These are phyloP conservation scores for Skeletonema tropicum DNA, from an alignment of 108 stramenopile genomes.

Conservation along the genomic window DNA sequence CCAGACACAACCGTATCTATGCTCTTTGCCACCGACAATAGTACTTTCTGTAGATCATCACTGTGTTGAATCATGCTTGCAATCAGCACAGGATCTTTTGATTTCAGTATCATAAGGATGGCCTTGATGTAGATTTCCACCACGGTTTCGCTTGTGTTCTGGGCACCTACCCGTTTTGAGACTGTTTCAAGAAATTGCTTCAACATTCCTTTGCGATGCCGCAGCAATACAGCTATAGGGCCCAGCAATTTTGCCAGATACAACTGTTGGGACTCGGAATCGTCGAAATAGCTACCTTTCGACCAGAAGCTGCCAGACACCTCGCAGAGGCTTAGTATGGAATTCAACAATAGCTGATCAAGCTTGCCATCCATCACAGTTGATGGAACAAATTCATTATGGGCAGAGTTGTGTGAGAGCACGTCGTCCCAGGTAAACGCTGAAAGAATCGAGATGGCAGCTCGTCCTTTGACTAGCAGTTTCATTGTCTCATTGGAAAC, in stretches of 20 bases:
- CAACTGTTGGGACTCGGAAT: conserved; percentile 11
- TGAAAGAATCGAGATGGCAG: conserved; percentile 42
- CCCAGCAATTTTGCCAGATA: conserved; percentile 27
- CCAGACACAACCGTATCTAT: conserved; percentile 22
- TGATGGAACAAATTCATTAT: conserved; percentile 6
- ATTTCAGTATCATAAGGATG: conserved; percentile 27
- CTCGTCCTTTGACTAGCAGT: conserved; percentile 31
- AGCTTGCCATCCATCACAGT: conserved; percentile 23
- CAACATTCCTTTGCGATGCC: conserved; percentile 34
- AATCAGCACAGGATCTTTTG: conserved; percentile 34
- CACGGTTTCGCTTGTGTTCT: not conserved
- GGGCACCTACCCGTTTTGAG: conserved; percentile 10
- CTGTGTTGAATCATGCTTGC: conserved; percentile 15
- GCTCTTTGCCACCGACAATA: conserved; percentile 9
- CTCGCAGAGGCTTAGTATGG: conserved; percentile 22
- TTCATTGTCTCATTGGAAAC: conserved; percentile 9
- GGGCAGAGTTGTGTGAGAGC: not conserved
- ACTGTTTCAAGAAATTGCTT: conserved; percentile 18
- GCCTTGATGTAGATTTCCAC: conserved; percentile 30
- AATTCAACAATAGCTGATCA: conserved; percentile 22
- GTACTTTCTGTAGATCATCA: conserved; percentile 12
- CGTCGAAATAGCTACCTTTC: conserved; percentile 14
- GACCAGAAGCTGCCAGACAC: conserved; percentile 20
- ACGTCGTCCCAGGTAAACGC: conserved; percentile 46
- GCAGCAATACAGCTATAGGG: conserved; percentile 31